Conservation (phyloP, 2,329 filamentous ascomycete genomes). For the Penicillium brevicompactum region DNA sequence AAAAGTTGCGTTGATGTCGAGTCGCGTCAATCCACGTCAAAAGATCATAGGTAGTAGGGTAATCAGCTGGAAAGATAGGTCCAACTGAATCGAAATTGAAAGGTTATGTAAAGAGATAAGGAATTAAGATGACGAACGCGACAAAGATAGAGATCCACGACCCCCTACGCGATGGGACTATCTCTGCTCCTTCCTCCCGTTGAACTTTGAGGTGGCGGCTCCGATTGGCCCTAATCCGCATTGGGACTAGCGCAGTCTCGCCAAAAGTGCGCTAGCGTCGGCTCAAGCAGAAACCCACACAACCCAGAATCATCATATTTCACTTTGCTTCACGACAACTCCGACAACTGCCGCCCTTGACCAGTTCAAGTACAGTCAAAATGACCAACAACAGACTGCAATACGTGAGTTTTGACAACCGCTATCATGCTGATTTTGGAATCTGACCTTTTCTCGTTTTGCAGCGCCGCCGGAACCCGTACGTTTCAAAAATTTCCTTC, state of each 20-base stretch:
- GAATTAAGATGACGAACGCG: constrained; percentile 13
- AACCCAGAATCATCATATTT: constrained; percentile 46
- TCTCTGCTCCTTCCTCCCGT: constrained; percentile 25
- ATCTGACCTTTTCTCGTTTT: constrained; percentile 24
- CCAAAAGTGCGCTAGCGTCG: constrained; percentile 39
- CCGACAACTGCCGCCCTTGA: constrained; percentile 48
- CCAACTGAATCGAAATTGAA: neutral
- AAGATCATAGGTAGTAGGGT: constrained; percentile 18
- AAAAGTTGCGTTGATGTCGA: constrained; percentile 27
- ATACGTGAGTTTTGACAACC: constrained; percentile 43
- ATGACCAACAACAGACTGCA: constrained; percentile 57
- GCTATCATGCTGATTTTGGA: constrained; percentile 21
- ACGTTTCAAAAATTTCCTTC: constrained; percentile 50
- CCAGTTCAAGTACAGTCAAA: constrained; percentile 50
- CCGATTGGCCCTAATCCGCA: constrained; percentile 38
- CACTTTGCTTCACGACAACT: constrained; percentile 40
- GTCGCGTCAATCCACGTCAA: constrained; percentile 39
- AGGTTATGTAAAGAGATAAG: neutral
- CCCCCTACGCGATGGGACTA: constrained; percentile 15
- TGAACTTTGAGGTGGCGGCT: constrained; percentile 43
- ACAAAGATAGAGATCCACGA: constrained; percentile 15
- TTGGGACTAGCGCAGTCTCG: constrained; percentile 41
- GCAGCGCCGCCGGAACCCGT: constrained; percentile 78
- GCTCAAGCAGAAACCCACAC: constrained; percentile 44
- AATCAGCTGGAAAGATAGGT: constrained; percentile 3